phyloP scores from a whole-genome alignment of 176 grass and related monocot species.

The Dendrocalamus sinicus region DNA sequence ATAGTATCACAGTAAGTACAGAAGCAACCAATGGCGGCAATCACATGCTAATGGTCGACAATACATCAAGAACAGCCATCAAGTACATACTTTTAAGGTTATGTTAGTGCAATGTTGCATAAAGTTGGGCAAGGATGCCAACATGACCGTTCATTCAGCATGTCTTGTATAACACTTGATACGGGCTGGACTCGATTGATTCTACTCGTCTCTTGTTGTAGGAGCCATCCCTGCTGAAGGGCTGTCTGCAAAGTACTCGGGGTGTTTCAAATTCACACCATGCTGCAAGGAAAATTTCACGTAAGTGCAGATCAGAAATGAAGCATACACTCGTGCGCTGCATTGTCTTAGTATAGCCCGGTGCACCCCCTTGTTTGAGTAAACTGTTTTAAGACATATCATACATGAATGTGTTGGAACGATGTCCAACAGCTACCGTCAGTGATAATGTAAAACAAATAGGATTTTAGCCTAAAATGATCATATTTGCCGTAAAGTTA shows the following conservation, averaged over 20 bases:
- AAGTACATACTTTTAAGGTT: neutral
- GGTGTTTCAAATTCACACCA: conserved; percentile 94
- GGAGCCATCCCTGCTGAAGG: conserved; percentile 79
- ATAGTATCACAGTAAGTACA: neutral
- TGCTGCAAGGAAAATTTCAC: conserved; percentile 54
- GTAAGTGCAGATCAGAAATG: neutral
- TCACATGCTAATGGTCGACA: conserved; percentile 33
- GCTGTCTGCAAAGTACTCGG: conserved; percentile 86
- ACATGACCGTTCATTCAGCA: conserved; percentile 13
- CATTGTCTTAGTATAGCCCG: neutral
- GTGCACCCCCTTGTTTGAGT: neutral
- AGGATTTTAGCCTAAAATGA: neutral
- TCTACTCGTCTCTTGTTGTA: conserved; percentile 72
- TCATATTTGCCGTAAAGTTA: neutral
- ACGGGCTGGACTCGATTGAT: neutral
- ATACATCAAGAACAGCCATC: neutral
- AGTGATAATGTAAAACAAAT: neutral
- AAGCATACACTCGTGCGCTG: neutral
- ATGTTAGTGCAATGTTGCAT: conserved; percentile 28
- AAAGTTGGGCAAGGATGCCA: conserved; percentile 21
- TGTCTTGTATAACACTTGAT: neutral
- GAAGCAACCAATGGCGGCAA: conserved; percentile 9
- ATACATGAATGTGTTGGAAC: neutral
- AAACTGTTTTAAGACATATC: neutral
- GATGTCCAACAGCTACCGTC: neutral